These are phyloP conservation scores for Hygrocybe coccinea DNA, from an alignment of 768 basidiomycete genomes.

Conservation along the genomic window DNA sequence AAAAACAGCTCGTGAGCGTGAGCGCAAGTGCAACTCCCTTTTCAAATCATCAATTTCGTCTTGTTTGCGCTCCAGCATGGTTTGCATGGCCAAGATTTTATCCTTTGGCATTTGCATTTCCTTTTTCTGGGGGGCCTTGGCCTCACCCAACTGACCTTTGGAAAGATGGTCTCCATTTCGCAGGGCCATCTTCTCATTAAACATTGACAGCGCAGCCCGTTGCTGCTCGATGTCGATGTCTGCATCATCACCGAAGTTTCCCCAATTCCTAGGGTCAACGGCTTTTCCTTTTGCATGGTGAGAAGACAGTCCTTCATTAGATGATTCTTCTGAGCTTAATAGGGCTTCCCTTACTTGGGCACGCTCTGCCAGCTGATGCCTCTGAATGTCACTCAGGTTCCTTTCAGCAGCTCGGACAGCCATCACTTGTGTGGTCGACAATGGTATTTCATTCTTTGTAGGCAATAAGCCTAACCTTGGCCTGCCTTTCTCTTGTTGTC, in stretches of 20 bases:
- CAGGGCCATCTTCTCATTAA: neutral
- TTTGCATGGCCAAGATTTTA: neutral
- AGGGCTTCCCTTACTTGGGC: no score
- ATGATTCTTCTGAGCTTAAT: no score
- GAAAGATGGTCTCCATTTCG: neutral
- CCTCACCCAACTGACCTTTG: neutral
- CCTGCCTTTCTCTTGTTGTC: no score
- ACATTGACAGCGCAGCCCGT: constrained; percentile 2
- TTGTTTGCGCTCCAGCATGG: neutral
- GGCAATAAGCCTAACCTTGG: no score
- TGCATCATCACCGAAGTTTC: constrained; percentile 8
- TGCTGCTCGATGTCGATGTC: constrained; percentile 18
- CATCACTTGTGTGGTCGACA: no score
- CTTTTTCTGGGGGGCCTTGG: neutral
- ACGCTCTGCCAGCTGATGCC: no score
- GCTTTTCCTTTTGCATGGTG: constrained; percentile 18
- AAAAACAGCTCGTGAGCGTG: neutral
- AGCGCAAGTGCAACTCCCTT: neutral
- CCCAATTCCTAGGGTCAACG: constrained; percentile 24
- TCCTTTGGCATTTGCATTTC: neutral
- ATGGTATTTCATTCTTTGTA: no score
- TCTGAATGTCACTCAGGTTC: no score
- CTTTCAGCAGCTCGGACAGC: no score
- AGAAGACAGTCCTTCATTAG: no score
- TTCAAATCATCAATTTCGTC: neutral